Conservation (phyloP, 495 filamentous ascomycete species). For the Penicillium coprophilum region DNA sequence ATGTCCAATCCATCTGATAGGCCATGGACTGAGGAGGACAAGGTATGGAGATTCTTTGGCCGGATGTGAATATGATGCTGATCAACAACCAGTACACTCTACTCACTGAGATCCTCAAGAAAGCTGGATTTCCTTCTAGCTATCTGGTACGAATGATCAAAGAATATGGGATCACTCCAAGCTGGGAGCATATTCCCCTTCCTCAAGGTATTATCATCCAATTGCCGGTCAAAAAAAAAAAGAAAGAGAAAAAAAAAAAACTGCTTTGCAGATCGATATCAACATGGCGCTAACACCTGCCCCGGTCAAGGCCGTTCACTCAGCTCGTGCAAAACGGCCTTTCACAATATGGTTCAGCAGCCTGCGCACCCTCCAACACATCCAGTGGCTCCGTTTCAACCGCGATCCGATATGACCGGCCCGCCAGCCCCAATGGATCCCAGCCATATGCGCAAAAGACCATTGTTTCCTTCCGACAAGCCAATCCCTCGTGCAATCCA, state of each 20-base stretch:
- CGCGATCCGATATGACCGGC: slow-evolving; percentile 21
- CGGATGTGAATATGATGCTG: slow-evolving; percentile 8
- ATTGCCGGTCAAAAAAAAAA: slow-evolving; percentile 6
- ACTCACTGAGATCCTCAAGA: slow-evolving; percentile 62
- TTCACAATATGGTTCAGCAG: slow-evolving; percentile 36
- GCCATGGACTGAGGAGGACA: slow-evolving; percentile 60
- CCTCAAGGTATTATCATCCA: slow-evolving; percentile 45
- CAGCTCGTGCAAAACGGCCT: slow-evolving; percentile 44
- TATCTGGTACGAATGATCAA: slow-evolving; percentile 52
- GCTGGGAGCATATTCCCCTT: slow-evolving; percentile 59
- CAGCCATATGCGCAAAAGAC: slow-evolving; percentile 35
- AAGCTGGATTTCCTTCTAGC: slow-evolving; percentile 49
- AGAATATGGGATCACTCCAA: slow-evolving; percentile 48
- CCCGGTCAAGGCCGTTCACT: slow-evolving; percentile 40
- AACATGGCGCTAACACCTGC: slow-evolving; percentile 8
- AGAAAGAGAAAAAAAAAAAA: background rate
- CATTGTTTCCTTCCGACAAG: slow-evolving; percentile 36
- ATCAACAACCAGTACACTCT: slow-evolving; percentile 44
- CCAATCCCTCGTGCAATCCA: slow-evolving; percentile 45
- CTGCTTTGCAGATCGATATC: slow-evolving; percentile 19
- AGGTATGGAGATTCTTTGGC: slow-evolving; percentile 42
- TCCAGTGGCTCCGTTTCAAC: slow-evolving; percentile 16
- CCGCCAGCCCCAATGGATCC: slow-evolving; percentile 29
- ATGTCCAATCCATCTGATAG: slow-evolving; percentile 51
- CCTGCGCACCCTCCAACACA: slow-evolving; percentile 21